Evolutionary conservation across 2,329 filamentous ascomycete genomes (phyloP).

Genomic region (Cytospora chrysosperma): DNA sequence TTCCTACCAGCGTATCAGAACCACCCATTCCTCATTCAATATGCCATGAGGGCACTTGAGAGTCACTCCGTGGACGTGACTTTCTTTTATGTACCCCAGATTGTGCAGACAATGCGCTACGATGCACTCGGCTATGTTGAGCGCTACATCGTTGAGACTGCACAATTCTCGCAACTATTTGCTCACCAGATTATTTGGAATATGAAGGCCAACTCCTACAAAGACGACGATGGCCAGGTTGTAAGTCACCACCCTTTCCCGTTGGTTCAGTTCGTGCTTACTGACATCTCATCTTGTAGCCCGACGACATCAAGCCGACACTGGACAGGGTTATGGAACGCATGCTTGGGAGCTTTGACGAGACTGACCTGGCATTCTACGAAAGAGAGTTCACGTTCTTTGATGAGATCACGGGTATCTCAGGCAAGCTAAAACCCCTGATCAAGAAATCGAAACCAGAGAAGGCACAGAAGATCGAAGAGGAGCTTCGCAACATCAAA

Average conservation of each 20-base stretch:
- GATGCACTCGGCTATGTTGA: constrained; percentile 93
- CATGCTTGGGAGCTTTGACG: constrained; percentile 79
- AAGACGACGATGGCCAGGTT: constrained; percentile 88
- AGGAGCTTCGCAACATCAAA: constrained; percentile 95
- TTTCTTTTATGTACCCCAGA: constrained; percentile 98
- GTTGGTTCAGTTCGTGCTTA: neutral
- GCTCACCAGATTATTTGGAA: constrained; percentile 99
- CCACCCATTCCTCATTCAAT: constrained; percentile 91
- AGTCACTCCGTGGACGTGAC: constrained; percentile 94
- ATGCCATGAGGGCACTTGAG: constrained; percentile 92
- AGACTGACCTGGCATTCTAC: constrained; percentile 79
- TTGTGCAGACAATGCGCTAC: constrained; percentile 92
- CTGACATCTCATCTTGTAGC: constrained; percentile 45
- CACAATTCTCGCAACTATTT: constrained; percentile 95
- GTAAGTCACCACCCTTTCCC: constrained; percentile 40
- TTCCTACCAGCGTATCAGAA: constrained; percentile 90
- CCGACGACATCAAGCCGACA: constrained; percentile 89
- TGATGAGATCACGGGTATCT: constrained; percentile 91
- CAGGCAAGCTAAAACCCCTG: constrained; percentile 89
- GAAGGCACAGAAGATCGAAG: constrained; percentile 99
- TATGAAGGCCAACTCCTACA: constrained; percentile 98
- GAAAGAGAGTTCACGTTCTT: constrained; percentile 98
- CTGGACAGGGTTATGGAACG: constrained; percentile 86
- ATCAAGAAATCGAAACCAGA: constrained; percentile 92
- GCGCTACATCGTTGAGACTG: constrained; percentile 94